phyloP scores from a whole-genome alignment of 2,329 filamentous ascomycete species.

The Xylaria digitata region DNA sequence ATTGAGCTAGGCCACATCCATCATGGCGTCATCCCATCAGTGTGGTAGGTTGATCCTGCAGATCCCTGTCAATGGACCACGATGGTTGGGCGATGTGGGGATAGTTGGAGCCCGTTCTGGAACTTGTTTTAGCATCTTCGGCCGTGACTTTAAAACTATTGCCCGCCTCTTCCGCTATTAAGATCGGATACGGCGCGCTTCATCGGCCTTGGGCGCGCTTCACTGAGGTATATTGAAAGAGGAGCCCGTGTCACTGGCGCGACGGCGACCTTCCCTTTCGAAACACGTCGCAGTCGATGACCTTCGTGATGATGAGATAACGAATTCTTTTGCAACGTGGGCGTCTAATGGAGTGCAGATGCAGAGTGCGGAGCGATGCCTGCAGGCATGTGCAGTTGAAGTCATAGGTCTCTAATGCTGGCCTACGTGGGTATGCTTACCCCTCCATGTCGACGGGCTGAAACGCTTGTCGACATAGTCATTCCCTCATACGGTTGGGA shows the following conservation, averaged over 20 bases:
- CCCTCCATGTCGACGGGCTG: conserved; percentile 23
- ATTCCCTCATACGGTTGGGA: conserved; percentile 38
- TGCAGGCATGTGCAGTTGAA: conserved; percentile 21
- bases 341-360: conserved; percentile 1
- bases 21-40: conserved; percentile 45
- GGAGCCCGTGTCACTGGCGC: conserved; percentile 16
- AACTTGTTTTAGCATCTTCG: conserved; percentile 28
- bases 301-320: conserved; percentile 25
- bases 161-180: conserved; percentile 38
- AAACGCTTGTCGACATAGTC: conserved; percentile 22
- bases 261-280: conserved; percentile 19
- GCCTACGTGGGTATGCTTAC: conserved; percentile 14
- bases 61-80: conserved; percentile 42
- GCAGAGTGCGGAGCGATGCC: conserved; percentile 36
- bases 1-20: conserved; percentile 37
- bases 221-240: background rate
- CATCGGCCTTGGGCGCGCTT: conserved; percentile 32
- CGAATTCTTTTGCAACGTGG: conserved; percentile 25
- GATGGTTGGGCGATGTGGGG: conserved; percentile 43
- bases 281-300: conserved; percentile 28
- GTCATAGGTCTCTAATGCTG: conserved; percentile 12
- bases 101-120: conserved; percentile 38
- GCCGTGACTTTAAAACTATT: conserved; percentile 31
- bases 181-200: conserved; percentile 34
- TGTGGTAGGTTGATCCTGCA: conserved; percentile 44